These are phyloP conservation scores for Pythium apleroticum DNA, from an alignment of 352 stramenopile species.

Conservation along the genomic window DNA sequence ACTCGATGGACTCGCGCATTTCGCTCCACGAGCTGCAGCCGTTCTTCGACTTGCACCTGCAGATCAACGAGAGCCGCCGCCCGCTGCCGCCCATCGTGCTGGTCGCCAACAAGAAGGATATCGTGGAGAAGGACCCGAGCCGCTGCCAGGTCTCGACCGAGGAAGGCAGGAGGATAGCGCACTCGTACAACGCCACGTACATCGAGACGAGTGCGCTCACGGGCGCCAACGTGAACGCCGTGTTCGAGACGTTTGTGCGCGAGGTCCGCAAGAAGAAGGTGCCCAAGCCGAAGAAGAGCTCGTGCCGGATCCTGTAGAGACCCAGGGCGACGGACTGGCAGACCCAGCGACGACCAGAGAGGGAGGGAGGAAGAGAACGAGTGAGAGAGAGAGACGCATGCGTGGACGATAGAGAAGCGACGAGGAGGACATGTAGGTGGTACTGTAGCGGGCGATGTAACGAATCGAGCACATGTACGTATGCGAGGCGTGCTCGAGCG, in stretches of 20 bases:
- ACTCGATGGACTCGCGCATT: slow-evolving; percentile 88
- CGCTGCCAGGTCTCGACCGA: slow-evolving; percentile 86
- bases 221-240: slow-evolving; percentile 79
- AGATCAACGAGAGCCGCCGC: slow-evolving; percentile 86
- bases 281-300: slow-evolving; percentile 72
- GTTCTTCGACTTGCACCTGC: slow-evolving; percentile 87
- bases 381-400: slow-evolving; percentile 1
- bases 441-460: background rate
- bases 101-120: slow-evolving; percentile 89
- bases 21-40: slow-evolving; percentile 86
- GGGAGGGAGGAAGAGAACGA: background rate
- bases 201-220: slow-evolving; percentile 88
- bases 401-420: background rate
- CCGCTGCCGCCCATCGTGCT: slow-evolving; percentile 83
- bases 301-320: slow-evolving; percentile 68
- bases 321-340: background rate
- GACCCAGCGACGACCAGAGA: background rate
- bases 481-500: background rate
- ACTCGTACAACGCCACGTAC: slow-evolving; percentile 86
- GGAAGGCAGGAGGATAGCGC: slow-evolving; percentile 79
- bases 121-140: slow-evolving; percentile 77
- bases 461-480: slow-evolving; percentile 1
- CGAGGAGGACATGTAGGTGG: background rate
- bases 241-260: slow-evolving; percentile 88
- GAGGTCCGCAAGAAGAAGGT: slow-evolving; percentile 83